Evolutionary conservation across 768 basidiomycete genomes (phyloP), one percentile per base, ranked within the genome.

Genomic region (Leccinellum albellum): DNA sequence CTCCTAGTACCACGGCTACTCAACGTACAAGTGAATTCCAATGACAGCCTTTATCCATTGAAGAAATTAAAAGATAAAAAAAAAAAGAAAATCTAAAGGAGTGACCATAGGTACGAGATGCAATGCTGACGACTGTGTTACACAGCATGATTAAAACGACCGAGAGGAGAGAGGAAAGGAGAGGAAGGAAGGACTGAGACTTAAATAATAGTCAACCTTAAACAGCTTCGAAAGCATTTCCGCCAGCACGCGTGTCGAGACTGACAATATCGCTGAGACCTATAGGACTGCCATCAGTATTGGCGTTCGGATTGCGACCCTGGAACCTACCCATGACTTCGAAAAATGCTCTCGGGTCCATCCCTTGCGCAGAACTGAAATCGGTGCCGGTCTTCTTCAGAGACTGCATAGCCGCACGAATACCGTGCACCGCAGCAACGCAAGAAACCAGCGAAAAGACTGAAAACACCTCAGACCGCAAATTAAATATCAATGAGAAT

Each of bases 331-430:
- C 86, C 86, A 89, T 86, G 52, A 88, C 84, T 65, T 86, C 81
- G 69, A 90, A 89, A 78, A 89, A 89, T 45, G 81, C 78, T 66
- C 85, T 86, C 8, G 88, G 88, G 62, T 88, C 86, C 88, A 89
- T 88, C 21, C 88, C 84, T 68, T 77, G 67, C 0, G 80, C 79
- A 8, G 79, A 78, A 24, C 66, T 59, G 66, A 85, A 88, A 67
- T 90, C 88, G 6, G 88, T 89, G 8, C 88, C 88, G 3, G 87
- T 89, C 74, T 87, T 87, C 74, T 86, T 88, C 45, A 90, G 72
- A 1, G 84, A 82, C 17, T 79, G 79, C 85, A 89, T 88, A 7
- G 88, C 88, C n/a, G 82, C 82, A 49, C 88, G 85, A 53, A 88
- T 80, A n/a, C 82, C 87, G 63, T 90, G 88, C 9, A 88, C 82